These are phyloP conservation scores for Cladophialophora immunda DNA, from an alignment of 2,329 filamentous ascomycete genomes.

Conservation along the genomic window DNA sequence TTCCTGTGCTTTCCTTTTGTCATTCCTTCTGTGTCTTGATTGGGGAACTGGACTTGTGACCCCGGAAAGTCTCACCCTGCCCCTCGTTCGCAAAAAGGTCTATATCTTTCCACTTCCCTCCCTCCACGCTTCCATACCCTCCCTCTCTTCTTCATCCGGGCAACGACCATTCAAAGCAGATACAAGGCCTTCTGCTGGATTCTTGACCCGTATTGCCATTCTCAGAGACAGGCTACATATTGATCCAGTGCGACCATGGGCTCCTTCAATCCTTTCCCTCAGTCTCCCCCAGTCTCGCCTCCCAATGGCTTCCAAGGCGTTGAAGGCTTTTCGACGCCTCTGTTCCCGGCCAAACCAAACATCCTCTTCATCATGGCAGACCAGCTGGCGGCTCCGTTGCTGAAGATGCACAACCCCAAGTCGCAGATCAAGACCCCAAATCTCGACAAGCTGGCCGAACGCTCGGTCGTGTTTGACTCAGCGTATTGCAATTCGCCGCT, in stretches of 20 bases:
- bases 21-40: constrained; percentile 10
- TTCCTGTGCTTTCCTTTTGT: constrained; percentile 8
- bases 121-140: not conserved
- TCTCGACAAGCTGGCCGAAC: constrained; percentile 80
- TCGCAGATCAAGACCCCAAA: constrained; percentile 94
- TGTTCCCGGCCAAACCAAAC: constrained; percentile 65
- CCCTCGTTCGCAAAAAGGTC: constrained; percentile 6
- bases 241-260: constrained; percentile 31
- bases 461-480: constrained; percentile 88
- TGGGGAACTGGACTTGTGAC: constrained; percentile 13
- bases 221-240: not conserved
- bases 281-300: constrained; percentile 40
- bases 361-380: constrained; percentile 97
- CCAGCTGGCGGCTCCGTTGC: constrained; percentile 86
- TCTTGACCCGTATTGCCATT: not conserved
- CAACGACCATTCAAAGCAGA: not conserved
- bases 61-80: constrained; percentile 9
- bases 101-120: constrained; percentile 15
- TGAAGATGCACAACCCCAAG: constrained; percentile 89
- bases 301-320: constrained; percentile 40
- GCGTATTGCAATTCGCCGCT: constrained; percentile 94
- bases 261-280: constrained; percentile 35
- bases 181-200: not conserved
- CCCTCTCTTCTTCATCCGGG: not conserved
- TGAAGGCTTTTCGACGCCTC: constrained; percentile 39